Percentiles rank a stretch among this genome's conserved stretches.
phyloP scores from a whole-genome alignment of 2,329 filamentous ascomycete genomes.

The Escovopsis weberi region DNA sequence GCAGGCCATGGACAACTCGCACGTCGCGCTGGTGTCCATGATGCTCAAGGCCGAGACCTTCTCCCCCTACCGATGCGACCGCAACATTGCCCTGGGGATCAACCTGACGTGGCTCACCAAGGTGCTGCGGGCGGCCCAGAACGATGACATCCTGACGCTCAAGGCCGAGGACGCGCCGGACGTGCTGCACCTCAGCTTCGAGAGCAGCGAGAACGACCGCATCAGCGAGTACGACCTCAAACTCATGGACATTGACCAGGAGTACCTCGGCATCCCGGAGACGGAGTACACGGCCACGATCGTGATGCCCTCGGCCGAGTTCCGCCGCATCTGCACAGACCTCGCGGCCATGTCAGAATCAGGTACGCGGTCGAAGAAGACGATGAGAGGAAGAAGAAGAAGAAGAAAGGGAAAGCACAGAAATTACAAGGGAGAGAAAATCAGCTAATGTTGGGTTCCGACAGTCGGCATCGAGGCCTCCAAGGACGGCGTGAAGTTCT shows the following conservation, averaged over 20 bases:
- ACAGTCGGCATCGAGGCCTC: conserved; percentile 86
- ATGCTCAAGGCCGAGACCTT: conserved; percentile 93
- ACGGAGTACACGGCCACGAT: conserved; percentile 96
- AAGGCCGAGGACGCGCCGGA: conserved; percentile 97
- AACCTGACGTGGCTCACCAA: conserved; percentile 95
- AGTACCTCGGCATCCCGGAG: conserved; percentile 95
- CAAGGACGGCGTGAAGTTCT: conserved; percentile 96
- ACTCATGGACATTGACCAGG: conserved; percentile 99
- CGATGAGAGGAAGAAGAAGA: no score
- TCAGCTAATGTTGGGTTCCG: conserved; percentile 4
- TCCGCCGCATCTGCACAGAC: conserved; percentile 90
- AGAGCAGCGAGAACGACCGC: conserved; percentile 75
- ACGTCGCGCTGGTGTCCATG: conserved; percentile 98
- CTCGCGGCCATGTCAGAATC: conserved; percentile 87
- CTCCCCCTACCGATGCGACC: conserved; percentile 91
- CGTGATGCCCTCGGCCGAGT: conserved; percentile 75
- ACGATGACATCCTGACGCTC: conserved; percentile 86
- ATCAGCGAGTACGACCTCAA: conserved; percentile 99
- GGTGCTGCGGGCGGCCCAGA: conserved; percentile 86
- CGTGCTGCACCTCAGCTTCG: conserved; percentile 88
- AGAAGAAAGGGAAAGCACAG: no score
- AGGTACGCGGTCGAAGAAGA: conserved; percentile 36
- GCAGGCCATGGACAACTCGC: conserved; percentile 99
- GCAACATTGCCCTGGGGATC: conserved; percentile 95
- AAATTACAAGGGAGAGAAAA: no score